Evolutionary conservation across 192 early-diverging fungal species (phyloP), one percentile per base, ranked within the genome.

Genomic region (Dispira simplex): DNA sequence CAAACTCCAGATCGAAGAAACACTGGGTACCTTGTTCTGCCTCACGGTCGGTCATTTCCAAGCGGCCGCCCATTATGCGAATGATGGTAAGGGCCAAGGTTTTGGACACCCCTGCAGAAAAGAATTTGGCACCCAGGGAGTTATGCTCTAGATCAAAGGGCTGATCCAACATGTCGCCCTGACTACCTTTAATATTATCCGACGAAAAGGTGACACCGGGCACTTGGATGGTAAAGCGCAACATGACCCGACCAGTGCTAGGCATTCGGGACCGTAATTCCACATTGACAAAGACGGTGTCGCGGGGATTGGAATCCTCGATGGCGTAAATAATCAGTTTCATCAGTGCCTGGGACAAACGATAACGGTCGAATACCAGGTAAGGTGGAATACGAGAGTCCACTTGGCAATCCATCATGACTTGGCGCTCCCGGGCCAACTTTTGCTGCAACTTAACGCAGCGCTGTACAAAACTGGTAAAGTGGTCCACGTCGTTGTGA

Each of bases 311-410:
- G n/a, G 56, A 58, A 14, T 66, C 57, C 54, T 70, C 65, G 51
- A 70, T 59, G 10, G 62, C 53, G 53, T 70, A 67, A 43, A 51
- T 54, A 18, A 70, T 26, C 27, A 70, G 39, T 45, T 67, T 65
- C 11, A 46, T 59, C 39, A 70, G 26, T 8, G 59, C 69, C 52
- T 70, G 69, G 8, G 53, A 46, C 25, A 70, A 26, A 6, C 65
- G 27, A 44, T 65, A 46, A 3, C 52, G 21, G 32, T 70, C 69
- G 5, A 53, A 44, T 48, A 57, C 52, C 11, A 70, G 53, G 11
- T 26, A 21, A 0, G 64, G 43, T 5, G 69, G 69, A 57, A 70
- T 57, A 59, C 65, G 63, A 4, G 46, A 25, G 39, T 56, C 64
- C 1, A 66, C 68, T 23, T 28, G 39, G 46, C 59, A 21, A 12